Percentiles rank a stretch among this genome's conserved stretches.
These are phyloP conservation scores for Mycena galopus DNA, from an alignment of 768 basidiomycete genomes.

Conservation along the genomic window DNA sequence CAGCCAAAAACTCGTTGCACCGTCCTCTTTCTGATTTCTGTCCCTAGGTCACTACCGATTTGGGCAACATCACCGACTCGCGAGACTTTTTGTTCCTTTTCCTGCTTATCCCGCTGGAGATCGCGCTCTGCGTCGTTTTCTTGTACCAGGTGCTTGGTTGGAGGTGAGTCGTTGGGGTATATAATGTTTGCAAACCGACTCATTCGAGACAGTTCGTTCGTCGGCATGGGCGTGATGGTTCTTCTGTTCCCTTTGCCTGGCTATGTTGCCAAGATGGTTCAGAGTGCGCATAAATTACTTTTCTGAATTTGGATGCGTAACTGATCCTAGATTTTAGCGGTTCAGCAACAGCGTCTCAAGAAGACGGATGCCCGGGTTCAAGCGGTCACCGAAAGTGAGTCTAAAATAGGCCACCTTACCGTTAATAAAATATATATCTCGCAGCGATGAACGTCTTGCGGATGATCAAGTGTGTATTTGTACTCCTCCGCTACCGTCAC, in stretches of 20 bases:
- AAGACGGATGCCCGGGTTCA: slow-evolving; percentile 75
- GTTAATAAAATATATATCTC: slow-evolving; percentile 35
- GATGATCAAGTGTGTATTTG: slow-evolving; percentile 65
- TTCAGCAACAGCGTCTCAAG: slow-evolving; percentile 66
- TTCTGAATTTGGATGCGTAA: not conserved
- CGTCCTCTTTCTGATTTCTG: not conserved
- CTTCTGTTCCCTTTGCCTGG: slow-evolving; percentile 69
- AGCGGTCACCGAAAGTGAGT: slow-evolving; percentile 69
- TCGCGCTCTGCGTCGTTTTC: slow-evolving; percentile 56
- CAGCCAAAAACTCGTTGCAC: slow-evolving; percentile 66
- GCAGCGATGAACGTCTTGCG: slow-evolving; percentile 70
- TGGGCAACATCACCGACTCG: slow-evolving; percentile 30
- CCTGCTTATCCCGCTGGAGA: slow-evolving; percentile 53
- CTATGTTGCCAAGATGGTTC: slow-evolving; percentile 62
- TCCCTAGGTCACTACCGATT: slow-evolving; percentile 2
- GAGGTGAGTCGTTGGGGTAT: slow-evolving; percentile 50
- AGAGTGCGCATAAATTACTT: slow-evolving; percentile 39
- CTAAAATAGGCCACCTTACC: slow-evolving; percentile 26
- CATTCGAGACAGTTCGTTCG: slow-evolving; percentile 58
- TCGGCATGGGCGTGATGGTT: slow-evolving; percentile 58
- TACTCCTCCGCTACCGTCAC: not conserved
- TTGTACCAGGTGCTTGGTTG: slow-evolving; percentile 64
- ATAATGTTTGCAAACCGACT: not conserved
- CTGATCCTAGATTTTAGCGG: slow-evolving; percentile 25
- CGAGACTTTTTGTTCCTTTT: slow-evolving; percentile 33